These are phyloP conservation scores for Phytophthora meadii DNA, from an alignment of 352 stramenopile genomes.

Conservation along the genomic window DNA sequence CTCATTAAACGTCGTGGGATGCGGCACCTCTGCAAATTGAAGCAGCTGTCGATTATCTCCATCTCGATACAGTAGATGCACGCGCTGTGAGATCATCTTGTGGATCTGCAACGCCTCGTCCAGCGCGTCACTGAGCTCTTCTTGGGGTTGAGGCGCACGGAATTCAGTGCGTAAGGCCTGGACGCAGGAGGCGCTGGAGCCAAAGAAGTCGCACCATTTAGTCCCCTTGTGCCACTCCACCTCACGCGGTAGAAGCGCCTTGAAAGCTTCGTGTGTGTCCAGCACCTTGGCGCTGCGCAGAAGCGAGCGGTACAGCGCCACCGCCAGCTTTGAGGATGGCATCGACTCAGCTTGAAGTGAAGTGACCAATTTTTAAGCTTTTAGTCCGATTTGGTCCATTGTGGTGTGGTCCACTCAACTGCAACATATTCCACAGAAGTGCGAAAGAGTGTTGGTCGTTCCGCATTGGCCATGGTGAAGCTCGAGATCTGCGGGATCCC, in stretches of 20 bases:
- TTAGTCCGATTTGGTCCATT: slow-evolving; percentile 3
- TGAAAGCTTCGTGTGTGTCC: slow-evolving; percentile 64
- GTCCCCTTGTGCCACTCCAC: slow-evolving; percentile 57
- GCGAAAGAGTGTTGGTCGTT: slow-evolving; percentile 8
- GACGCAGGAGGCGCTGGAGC: slow-evolving; percentile 56
- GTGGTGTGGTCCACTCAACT: slow-evolving; percentile 26
- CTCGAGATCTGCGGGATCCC: slow-evolving; percentile 88
- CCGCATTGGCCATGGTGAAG: slow-evolving; percentile 53
- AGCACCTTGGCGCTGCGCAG: slow-evolving; percentile 72
- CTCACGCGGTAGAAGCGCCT: slow-evolving; percentile 74
- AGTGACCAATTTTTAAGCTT: slow-evolving; percentile 3
- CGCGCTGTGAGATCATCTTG: slow-evolving; percentile 67
- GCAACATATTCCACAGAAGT: slow-evolving; percentile 23
- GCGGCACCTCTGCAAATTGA: slow-evolving; percentile 35
- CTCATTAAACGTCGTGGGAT: slow-evolving; percentile 49
- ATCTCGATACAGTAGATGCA: slow-evolving; percentile 68
- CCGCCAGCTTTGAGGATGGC: slow-evolving; percentile 57
- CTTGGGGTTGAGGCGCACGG: slow-evolving; percentile 15
- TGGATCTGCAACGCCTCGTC: slow-evolving; percentile 75
- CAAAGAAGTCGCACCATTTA: slow-evolving; percentile 74
- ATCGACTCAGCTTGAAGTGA: slow-evolving; percentile 34
- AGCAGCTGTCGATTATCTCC: slow-evolving; percentile 54
- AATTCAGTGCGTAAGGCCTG: slow-evolving; percentile 65
- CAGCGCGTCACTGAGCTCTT: slow-evolving; percentile 45
- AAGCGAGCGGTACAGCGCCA: slow-evolving; percentile 77